Evolutionary conservation across 2,329 filamentous ascomycete species (phyloP).

Genomic region (Chrysosporium queenslandicum): DNA sequence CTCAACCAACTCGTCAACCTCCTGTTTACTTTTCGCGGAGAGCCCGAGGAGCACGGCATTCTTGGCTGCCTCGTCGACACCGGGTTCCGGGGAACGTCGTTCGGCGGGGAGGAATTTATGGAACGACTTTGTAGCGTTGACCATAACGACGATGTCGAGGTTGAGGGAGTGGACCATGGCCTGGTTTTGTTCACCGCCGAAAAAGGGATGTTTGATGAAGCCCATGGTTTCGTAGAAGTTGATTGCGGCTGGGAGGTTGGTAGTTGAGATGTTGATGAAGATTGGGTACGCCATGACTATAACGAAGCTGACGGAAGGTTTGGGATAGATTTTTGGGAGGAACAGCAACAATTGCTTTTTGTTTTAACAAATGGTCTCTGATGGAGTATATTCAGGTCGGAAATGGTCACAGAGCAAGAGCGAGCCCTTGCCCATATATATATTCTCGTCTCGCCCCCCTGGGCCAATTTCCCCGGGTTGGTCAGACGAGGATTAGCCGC

Average conservation of each 20-base stretch:
- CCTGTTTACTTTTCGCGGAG: conserved; percentile 9
- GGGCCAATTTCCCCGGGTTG: too few species aligned
- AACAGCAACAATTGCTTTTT: not conserved
- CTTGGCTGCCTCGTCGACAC: conserved; percentile 6
- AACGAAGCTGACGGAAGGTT: too few species aligned
- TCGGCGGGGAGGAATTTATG: conserved; percentile 11
- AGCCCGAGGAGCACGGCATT: conserved; percentile 9
- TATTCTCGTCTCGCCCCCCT: too few species aligned
- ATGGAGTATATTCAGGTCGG: not conserved
- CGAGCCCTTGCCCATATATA: too few species aligned
- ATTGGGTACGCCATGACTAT: conserved; percentile 1
- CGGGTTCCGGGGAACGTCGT: not conserved
- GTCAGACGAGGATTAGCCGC: too few species aligned
- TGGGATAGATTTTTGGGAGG: not conserved
- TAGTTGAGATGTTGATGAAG: conserved; percentile 17
- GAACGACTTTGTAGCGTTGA: conserved; percentile 11
- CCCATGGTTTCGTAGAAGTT: conserved; percentile 17
- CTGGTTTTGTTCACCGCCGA: conserved; percentile 6
- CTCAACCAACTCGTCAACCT: conserved; percentile 8
- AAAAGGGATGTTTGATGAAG: conserved; percentile 18
- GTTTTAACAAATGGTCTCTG: too few species aligned
- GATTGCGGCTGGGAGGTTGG: conserved; percentile 13
- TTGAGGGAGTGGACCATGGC: conserved; percentile 14
- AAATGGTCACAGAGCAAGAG: too few species aligned
- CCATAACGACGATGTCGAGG: conserved; percentile 16